Conservation (phyloP, 805 yeast genomes). For the Starmerella floris region DNA sequence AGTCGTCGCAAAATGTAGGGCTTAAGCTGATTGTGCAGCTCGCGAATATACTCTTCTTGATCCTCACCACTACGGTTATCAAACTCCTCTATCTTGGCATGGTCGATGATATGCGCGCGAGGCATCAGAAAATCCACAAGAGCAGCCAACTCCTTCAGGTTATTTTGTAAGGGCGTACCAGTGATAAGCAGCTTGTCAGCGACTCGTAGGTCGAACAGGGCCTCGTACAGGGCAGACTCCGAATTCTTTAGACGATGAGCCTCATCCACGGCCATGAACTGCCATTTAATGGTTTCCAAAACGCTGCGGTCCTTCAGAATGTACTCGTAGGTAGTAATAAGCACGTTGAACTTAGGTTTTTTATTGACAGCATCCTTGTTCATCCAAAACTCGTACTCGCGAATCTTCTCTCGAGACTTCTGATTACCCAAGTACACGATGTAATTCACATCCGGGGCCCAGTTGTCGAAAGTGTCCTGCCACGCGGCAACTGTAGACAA, state of each 20-base stretch:
- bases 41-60: constrained; percentile 80
- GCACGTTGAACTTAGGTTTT: constrained; percentile 79
- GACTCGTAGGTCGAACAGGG: constrained; percentile 67
- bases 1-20: constrained; percentile 87
- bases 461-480: constrained; percentile 96
- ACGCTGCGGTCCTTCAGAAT: constrained; percentile 77
- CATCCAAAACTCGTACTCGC: constrained; percentile 71
- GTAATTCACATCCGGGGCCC: constrained; percentile 95
- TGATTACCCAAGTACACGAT: constrained; percentile 88
- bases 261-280: constrained; percentile 93
- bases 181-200: constrained; percentile 80
- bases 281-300: constrained; percentile 81
- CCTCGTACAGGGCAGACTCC: constrained; percentile 83
- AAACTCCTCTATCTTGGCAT: constrained; percentile 74
- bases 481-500: constrained; percentile 93
- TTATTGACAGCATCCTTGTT: constrained; percentile 39
- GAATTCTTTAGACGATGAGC: constrained; percentile 94
- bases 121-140: constrained; percentile 93
- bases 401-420: constrained; percentile 63
- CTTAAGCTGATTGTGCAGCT: constrained; percentile 68
- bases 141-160: constrained; percentile 89
- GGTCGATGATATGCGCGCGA: constrained; percentile 76
- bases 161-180: constrained; percentile 96
- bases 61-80: constrained; percentile 38
- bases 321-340: constrained; percentile 91